phyloP scores from a whole-genome alignment of 1,284 basidiomycete genomes.

The Xerocomus cyaneibrunnescens region DNA sequence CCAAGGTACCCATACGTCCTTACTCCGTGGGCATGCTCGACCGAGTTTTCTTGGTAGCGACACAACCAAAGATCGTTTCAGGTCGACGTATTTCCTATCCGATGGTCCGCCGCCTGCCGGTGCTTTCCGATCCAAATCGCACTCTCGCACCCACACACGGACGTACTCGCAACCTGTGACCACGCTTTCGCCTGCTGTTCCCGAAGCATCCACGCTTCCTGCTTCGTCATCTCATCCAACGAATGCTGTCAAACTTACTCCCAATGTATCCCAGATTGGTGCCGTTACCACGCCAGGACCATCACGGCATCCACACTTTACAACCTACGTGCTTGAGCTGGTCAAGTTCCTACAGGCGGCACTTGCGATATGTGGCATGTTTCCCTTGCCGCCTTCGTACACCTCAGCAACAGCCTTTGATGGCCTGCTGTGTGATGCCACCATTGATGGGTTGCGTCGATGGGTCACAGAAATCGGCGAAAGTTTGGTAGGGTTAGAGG shows the following conservation, averaged over 20 bases:
- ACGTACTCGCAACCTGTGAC: slow-evolving; percentile 31
- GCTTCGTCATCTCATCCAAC: slow-evolving; percentile 21
- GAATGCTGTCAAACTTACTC: slow-evolving; percentile 4
- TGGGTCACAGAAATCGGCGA: slow-evolving; percentile 69
- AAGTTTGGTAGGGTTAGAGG: slow-evolving; percentile 60
- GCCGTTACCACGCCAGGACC: slow-evolving; percentile 5
- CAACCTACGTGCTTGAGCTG: slow-evolving; percentile 64
- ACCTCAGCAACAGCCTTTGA: slow-evolving; percentile 41
- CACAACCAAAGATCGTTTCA: slow-evolving; percentile 74
- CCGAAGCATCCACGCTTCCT: slow-evolving; percentile 15
- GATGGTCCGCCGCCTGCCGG: slow-evolving; percentile 34
- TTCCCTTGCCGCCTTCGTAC: slow-evolving; percentile 31
- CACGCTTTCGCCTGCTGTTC: slow-evolving; percentile 29
- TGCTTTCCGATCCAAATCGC: slow-evolving; percentile 31
- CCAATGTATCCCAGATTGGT: slow-evolving; percentile 17
- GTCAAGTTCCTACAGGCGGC: slow-evolving; percentile 70
- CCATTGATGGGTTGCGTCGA: slow-evolving; percentile 62
- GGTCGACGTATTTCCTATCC: slow-evolving; percentile 62
- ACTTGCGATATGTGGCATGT: slow-evolving; percentile 68
- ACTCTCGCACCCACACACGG: slow-evolving; percentile 30
- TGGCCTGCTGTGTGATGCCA: slow-evolving; percentile 73
- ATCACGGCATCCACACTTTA: slow-evolving; percentile 33
- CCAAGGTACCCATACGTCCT: slow-evolving; percentile 46
- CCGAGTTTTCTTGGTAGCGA: slow-evolving; percentile 46
- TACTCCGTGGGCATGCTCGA: slow-evolving; percentile 8